Percentiles rank a stretch among this genome's conserved stretches.
Evolutionary conservation across 495 filamentous ascomycete genomes (phyloP).

Genomic region (Penicillium daleae): DNA sequence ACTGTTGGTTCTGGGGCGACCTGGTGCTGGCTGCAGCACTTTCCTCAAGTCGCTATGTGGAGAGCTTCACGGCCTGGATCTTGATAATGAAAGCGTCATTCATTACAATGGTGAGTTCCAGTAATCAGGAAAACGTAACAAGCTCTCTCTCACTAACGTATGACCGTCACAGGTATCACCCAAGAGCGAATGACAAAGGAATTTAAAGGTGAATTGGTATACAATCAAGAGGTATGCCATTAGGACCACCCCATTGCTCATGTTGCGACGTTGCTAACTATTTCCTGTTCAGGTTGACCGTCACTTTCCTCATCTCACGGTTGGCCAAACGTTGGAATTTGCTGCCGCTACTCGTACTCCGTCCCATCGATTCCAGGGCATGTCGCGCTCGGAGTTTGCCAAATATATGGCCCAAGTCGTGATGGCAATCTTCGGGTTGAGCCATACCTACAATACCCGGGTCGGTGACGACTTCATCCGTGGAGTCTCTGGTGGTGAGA

Average conservation of each 20-base stretch:
- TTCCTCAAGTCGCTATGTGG: constrained; percentile 44
- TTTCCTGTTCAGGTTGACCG: constrained; percentile 46
- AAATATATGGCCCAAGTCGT: constrained; percentile 55
- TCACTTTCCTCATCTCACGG: constrained; percentile 65
- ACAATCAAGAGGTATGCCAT: constrained; percentile 52
- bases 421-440: constrained; percentile 61
- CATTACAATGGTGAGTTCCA: constrained; percentile 48
- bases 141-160: background rate
- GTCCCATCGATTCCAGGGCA: constrained; percentile 42
- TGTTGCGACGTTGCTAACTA: background rate
- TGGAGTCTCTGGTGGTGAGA: constrained; percentile 82
- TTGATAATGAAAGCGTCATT: constrained; percentile 43
- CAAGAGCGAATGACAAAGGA: constrained; percentile 36
- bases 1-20: constrained; percentile 43
- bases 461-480: constrained; percentile 54
- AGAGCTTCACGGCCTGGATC: constrained; percentile 37
- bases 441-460: constrained; percentile 55
- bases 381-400: constrained; percentile 46
- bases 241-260: background rate
- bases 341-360: constrained; percentile 54
- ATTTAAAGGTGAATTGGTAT: constrained; percentile 64
- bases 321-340: constrained; percentile 66
- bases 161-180: constrained; percentile 21
- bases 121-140: background rate
- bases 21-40: constrained; percentile 46